Evolutionary conservation across 345 rosid species (phyloP).

Genomic region (Salix viminalis): DNA sequence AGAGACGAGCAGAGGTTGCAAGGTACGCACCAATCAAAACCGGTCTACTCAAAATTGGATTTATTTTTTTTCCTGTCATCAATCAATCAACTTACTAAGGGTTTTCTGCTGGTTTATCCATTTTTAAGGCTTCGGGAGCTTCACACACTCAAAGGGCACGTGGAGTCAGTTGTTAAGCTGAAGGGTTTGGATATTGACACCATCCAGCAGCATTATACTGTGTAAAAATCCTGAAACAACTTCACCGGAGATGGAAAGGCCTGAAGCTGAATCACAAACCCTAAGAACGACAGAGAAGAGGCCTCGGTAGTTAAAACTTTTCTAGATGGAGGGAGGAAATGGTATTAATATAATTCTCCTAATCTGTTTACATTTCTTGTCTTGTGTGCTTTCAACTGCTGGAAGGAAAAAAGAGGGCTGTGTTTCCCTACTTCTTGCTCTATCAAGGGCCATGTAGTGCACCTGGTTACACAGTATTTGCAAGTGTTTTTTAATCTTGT

Average conservation of each 20-base stretch:
- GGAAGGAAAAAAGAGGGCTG: slow-evolving; percentile 1
- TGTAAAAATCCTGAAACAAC: slow-evolving; percentile 1
- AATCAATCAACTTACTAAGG: neutral
- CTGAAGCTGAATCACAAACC: neutral
- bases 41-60: neutral
- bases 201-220: slow-evolving; percentile 27
- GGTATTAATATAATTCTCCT: neutral
- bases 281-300: neutral
- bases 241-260: neutral
- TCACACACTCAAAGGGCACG: slow-evolving; percentile 26
- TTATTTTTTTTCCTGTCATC: neutral
- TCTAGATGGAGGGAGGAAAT: slow-evolving; percentile 5
- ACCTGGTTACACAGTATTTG: neutral
- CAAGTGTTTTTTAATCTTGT: neutral
- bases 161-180: slow-evolving; percentile 23
- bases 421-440: neutral
- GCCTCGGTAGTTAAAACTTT: neutral
- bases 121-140: slow-evolving; percentile 27
- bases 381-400: neutral
- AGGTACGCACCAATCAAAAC: slow-evolving; percentile 10
- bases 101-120: neutral
- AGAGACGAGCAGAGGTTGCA: slow-evolving; percentile 30
- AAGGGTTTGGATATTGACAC: slow-evolving; percentile 31
- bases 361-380: neutral
- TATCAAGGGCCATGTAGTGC: slow-evolving; percentile 7